Conservation (phyloP, 164 flowering plant genomes). For the Stephania japonica region DNA sequence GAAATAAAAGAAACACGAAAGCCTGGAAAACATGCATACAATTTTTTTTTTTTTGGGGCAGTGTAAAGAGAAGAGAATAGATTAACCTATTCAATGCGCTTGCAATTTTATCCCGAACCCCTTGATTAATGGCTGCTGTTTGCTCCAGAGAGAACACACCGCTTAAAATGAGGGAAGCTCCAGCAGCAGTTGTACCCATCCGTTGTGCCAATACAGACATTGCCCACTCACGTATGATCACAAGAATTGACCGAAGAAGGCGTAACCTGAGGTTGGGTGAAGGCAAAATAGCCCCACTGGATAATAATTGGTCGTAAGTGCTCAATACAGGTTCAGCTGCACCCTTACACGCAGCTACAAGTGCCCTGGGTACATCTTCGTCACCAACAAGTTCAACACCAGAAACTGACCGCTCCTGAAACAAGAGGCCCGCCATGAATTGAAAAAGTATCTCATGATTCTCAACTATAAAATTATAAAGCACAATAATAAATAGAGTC, state of each 20-base stretch:
- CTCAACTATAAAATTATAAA: neutral
- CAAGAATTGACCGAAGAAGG: conserved; percentile 76
- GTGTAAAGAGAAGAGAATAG: conserved; percentile 5
- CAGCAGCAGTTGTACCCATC: conserved; percentile 72
- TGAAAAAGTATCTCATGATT: neutral
- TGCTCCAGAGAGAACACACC: conserved; percentile 51
- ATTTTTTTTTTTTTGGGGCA: neutral
- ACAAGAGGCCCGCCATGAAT: conserved; percentile 7
- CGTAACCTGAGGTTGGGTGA: conserved; percentile 73
- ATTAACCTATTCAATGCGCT: conserved; percentile 91
- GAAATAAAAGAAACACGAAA: neutral
- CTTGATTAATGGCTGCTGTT: conserved; percentile 51
- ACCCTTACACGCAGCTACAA: conserved; percentile 88
- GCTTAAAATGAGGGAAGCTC: conserved; percentile 60
- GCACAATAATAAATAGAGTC: neutral
- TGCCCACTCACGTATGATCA: conserved; percentile 90
- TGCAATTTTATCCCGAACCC: conserved; percentile 80
- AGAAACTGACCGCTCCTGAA: conserved; percentile 66
- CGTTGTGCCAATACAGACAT: conserved; percentile 68
- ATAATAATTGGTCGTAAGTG: conserved; percentile 75
- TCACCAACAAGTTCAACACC: conserved; percentile 80
- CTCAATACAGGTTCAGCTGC: conserved; percentile 82
- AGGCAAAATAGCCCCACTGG: conserved; percentile 73
- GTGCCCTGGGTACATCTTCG: conserved; percentile 92
- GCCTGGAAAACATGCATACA: conserved; percentile 3